Evolutionary conservation across 2,329 filamentous ascomycete genomes (phyloP).

Genomic region (Grosmannia serpens): DNA sequence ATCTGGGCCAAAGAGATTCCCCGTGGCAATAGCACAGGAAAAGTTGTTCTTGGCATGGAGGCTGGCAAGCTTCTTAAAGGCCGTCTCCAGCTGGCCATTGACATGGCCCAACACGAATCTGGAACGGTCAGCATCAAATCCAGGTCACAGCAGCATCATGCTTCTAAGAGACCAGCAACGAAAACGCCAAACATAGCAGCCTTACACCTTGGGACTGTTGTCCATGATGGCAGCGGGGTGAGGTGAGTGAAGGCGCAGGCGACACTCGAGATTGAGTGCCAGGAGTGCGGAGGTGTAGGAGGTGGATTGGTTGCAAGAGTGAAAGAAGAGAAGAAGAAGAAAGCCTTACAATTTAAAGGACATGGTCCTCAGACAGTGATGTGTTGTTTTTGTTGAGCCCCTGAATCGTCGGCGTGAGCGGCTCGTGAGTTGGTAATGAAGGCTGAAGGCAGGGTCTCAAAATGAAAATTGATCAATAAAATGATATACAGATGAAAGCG

Average conservation of each 20-base stretch:
- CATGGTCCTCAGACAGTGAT: background rate
- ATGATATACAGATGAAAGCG: background rate
- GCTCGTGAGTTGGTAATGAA: background rate
- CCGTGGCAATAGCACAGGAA: constrained; percentile 70
- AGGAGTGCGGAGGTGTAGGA: background rate
- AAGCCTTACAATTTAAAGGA: constrained; percentile 4
- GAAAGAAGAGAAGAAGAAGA: background rate
- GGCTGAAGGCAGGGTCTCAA: background rate
- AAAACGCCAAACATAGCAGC: background rate
- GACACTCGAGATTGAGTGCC: background rate
- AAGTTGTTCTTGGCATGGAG: constrained; percentile 85
- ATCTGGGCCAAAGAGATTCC: constrained; percentile 63
- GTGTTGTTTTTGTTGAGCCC: background rate
- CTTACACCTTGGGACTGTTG: constrained; percentile 7
- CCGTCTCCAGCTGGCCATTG: constrained; percentile 63
- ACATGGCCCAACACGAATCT: constrained; percentile 76
- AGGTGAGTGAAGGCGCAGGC: background rate
- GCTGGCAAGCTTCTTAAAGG: constrained; percentile 68
- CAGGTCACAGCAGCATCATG: too few species aligned
- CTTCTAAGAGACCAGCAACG: background rate
- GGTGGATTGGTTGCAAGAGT: background rate
- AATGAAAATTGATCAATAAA: background rate
- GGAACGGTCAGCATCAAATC: background rate
- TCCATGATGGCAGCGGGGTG: background rate
- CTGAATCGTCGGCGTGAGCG: background rate